Evolutionary conservation across 176 grass and related monocot species (phyloP).

Genomic region (Triticum aestivum): DNA sequence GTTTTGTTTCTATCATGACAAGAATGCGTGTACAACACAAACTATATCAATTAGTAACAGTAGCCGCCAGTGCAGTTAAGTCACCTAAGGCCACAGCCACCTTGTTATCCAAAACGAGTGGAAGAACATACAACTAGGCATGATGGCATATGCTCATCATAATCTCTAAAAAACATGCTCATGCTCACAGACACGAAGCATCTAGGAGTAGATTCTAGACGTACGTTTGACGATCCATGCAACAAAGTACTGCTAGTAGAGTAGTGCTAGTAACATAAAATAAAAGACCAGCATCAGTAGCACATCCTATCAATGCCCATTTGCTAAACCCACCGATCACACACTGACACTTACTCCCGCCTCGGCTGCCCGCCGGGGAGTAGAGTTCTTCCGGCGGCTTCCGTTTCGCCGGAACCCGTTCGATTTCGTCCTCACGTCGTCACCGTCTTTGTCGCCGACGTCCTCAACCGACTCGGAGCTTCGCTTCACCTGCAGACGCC

Average conservation of each 20-base stretch:
- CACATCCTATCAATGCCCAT: neutral
- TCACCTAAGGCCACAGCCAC: too few relatives aligned
- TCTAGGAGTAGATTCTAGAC: neutral
- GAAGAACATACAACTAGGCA: too few relatives aligned
- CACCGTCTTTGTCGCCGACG: constrained; percentile 26
- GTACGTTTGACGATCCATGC: too few relatives aligned
- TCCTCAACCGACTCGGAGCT: neutral
- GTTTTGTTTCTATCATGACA: too few relatives aligned
- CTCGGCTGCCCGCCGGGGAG: constrained; percentile 76
- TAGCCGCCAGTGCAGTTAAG: too few relatives aligned
- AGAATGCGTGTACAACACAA: too few relatives aligned
- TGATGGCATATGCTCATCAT: too few relatives aligned
- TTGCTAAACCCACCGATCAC: constrained; percentile 4
- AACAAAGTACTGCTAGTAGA: too few relatives aligned
- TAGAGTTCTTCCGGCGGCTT: constrained; percentile 80
- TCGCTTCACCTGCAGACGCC: constrained; percentile 24
- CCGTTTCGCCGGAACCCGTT: constrained; percentile 70
- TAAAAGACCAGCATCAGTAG: neutral
- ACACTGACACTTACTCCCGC: constrained; percentile 58
- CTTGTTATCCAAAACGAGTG: too few relatives aligned
- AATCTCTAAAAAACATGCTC: too few relatives aligned
- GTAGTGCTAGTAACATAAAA: too few relatives aligned
- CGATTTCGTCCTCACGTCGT: neutral
- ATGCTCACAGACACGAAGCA: neutral
- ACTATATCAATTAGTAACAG: too few relatives aligned